A percentile compares a stretch with the other conserved stretches of the same genome.
phyloP scores from a whole-genome alignment of 2,329 filamentous ascomycete genomes.

The Sphaerulina musiva region DNA sequence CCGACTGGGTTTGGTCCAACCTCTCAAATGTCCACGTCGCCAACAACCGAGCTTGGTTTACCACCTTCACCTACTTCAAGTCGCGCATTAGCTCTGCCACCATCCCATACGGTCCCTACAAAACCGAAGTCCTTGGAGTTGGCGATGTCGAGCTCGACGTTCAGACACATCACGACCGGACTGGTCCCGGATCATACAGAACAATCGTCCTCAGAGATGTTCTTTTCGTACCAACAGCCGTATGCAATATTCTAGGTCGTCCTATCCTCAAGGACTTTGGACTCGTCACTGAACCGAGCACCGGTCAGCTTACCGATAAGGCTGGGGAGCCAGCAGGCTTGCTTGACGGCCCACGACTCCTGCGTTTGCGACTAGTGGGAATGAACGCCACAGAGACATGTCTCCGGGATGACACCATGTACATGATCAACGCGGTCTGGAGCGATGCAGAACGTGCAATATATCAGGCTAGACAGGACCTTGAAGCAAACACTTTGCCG shows the following conservation, averaged over 20 bases:
- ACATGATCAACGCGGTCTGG: background rate
- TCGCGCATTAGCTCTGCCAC: background rate
- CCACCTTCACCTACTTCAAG: constrained; percentile 1
- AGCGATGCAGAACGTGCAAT: background rate
- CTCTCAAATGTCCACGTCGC: constrained; percentile 20
- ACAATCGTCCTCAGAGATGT: constrained; percentile 8
- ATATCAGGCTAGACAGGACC: background rate
- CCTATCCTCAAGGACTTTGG: background rate
- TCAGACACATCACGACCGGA: background rate
- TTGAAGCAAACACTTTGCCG: background rate
- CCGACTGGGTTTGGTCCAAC: constrained; percentile 21
- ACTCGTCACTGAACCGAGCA: background rate
- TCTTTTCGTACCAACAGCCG: constrained; percentile 12
- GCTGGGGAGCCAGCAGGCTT: background rate
- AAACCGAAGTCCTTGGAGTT: background rate
- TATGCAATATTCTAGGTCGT: constrained; percentile 14
- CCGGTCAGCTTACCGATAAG: background rate
- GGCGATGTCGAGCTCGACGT: constrained; percentile 12
- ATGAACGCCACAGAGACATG: background rate
- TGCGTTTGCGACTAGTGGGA: background rate
- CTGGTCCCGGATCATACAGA: background rate
- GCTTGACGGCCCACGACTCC: background rate
- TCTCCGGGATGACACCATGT: background rate
- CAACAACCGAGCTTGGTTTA: constrained; percentile 22
- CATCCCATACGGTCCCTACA: background rate